A percentile compares a stretch with the other conserved stretches of the same genome.
These are phyloP conservation scores for Capronia coronata DNA, from an alignment of 2,329 filamentous ascomycete genomes.

Conservation along the genomic window DNA sequence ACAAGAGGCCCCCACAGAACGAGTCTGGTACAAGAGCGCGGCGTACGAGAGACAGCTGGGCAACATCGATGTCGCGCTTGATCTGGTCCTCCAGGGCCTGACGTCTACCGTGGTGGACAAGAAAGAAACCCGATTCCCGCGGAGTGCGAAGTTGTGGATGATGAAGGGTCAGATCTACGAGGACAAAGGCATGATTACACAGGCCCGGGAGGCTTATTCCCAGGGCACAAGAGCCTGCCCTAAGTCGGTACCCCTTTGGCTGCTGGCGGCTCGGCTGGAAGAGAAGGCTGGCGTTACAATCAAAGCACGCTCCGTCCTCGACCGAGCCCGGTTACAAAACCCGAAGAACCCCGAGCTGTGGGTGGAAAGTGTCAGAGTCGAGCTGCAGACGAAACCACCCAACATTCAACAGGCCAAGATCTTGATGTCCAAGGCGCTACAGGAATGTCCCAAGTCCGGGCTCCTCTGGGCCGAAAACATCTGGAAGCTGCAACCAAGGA, in stretches of 20 bases:
- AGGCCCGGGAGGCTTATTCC: conserved; percentile 83
- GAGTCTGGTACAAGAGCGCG: conserved; percentile 94
- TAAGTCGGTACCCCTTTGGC: conserved; percentile 78
- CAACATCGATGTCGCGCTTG: conserved; percentile 71
- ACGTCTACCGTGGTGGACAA: conserved; percentile 25
- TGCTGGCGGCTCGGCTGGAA: conserved; percentile 81
- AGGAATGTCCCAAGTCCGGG: conserved; percentile 82
- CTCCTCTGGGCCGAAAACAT: conserved; percentile 91
- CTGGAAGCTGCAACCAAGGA: conserved; percentile 84
- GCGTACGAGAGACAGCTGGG: conserved; percentile 84
- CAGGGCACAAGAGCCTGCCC: conserved; percentile 83
- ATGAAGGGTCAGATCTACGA: conserved; percentile 98
- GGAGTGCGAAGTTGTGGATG: conserved; percentile 88
- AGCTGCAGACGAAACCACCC: conserved; percentile 64
- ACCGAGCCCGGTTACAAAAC: conserved; percentile 79
- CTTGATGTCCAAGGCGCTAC: conserved; percentile 86
- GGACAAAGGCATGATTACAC: conserved; percentile 66
- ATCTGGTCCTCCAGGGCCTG: conserved; percentile 72
- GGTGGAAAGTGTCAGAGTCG: conserved; percentile 88
- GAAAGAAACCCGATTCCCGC: conserved; percentile 70
- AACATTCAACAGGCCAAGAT: conserved; percentile 79
- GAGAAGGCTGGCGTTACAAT: conserved; percentile 76
- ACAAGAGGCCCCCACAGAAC: conserved; percentile 83
- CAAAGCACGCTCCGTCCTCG: conserved; percentile 88
- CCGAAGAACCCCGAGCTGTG: conserved; percentile 80